Evolutionary conservation across 2,329 filamentous ascomycete genomes (phyloP).

Genomic region (Alternaria atra): DNA sequence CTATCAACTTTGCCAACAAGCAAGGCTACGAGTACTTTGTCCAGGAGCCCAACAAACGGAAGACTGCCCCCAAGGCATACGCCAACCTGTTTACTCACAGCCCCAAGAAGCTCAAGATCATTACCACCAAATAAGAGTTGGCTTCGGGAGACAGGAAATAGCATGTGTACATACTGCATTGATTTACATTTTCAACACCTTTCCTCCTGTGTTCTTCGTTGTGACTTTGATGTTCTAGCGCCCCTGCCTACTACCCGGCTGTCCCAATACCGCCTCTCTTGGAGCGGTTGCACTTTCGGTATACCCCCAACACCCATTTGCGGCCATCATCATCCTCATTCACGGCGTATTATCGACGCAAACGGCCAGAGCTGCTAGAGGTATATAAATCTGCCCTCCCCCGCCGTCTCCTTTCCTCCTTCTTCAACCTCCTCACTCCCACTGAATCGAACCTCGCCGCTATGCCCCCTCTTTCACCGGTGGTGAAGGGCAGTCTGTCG

Average conservation of each 20-base stretch:
- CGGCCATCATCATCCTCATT: neutral
- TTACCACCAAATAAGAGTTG: constrained; percentile 75
- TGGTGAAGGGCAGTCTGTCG: neutral
- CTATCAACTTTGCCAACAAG: constrained; percentile 95
- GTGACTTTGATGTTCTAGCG: neutral
- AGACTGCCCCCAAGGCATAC: constrained; percentile 90
- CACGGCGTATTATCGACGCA: neutral
- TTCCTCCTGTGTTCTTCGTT: neutral
- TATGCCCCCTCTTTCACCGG: neutral
- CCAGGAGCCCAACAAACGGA: constrained; percentile 91
- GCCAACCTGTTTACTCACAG: constrained; percentile 95
- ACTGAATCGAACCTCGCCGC: neutral
- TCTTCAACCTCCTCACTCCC: neutral
- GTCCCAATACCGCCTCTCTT: neutral
- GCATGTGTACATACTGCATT: constrained; percentile 42
- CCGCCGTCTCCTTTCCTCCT: neutral
- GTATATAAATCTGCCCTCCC: neutral
- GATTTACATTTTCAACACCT: constrained; percentile 14
- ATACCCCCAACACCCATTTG: neutral
- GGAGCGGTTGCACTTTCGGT: neutral
- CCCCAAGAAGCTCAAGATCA: constrained; percentile 82
- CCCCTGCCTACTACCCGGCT: neutral
- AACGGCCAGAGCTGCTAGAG: neutral
- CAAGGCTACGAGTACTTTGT: constrained; percentile 99
- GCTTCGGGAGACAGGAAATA: neutral